These are phyloP conservation scores for Tubosaeta brunneosetosa DNA, from an alignment of 768 basidiomycete genomes.

Conservation along the genomic window DNA sequence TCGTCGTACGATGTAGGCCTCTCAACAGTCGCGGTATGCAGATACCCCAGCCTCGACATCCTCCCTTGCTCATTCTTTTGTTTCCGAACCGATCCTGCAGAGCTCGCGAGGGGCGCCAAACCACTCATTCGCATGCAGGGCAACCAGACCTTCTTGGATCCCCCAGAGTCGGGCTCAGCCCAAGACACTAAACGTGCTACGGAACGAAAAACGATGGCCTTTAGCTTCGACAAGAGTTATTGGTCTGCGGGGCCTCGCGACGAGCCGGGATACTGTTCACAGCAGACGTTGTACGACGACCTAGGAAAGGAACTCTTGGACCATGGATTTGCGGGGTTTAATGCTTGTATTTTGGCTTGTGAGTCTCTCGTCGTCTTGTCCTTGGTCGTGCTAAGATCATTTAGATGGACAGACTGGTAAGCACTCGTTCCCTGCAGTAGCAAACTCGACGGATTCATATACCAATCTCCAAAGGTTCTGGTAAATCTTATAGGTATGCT, in stretches of 20 bases:
- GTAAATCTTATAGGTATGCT: constrained; percentile 85
- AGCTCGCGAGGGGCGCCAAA: constrained; percentile 91
- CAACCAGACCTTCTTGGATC: constrained; percentile 88
- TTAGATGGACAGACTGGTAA: constrained; percentile 82
- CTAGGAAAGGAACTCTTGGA: constrained; percentile 91
- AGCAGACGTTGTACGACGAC: constrained; percentile 93
- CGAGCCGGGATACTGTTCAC: constrained; percentile 87
- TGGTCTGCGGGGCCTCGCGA: constrained; percentile 92
- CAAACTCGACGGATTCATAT: constrained; percentile 4
- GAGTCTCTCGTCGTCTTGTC: constrained; percentile 38
- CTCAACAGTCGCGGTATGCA: constrained; percentile 87
- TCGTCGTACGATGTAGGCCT: constrained; percentile 92
- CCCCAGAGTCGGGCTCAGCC: constrained; percentile 70
- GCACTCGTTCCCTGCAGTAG: constrained; percentile 20
- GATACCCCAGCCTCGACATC: not conserved
- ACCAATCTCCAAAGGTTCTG: constrained; percentile 55
- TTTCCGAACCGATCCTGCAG: constrained; percentile 37
- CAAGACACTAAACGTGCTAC: constrained; percentile 77
- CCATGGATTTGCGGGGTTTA: constrained; percentile 94
- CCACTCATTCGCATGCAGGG: constrained; percentile 92
- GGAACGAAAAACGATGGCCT: constrained; percentile 84
- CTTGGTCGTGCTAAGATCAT: not conserved
- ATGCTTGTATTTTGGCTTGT: constrained; percentile 99
- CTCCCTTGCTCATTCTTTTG: constrained; percentile 2
- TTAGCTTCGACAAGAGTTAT: constrained; percentile 97